A percentile compares a stretch with the other conserved stretches of the same genome.
phyloP scores from a whole-genome alignment of 2,329 filamentous ascomycete genomes.

The Penicillium italicum region DNA sequence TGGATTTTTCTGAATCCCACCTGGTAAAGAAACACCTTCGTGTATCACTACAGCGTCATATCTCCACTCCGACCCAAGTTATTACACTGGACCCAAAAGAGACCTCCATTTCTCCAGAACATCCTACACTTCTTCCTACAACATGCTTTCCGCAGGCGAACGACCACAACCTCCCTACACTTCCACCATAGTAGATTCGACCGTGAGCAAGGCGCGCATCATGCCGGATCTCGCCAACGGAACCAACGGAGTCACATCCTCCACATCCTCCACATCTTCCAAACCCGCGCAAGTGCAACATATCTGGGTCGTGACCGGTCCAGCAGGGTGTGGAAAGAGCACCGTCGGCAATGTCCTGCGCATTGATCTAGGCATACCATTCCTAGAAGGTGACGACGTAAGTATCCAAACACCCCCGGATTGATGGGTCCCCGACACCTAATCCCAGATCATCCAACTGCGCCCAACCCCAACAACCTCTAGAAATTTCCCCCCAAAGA shows the following conservation, averaged over 20 bases:
- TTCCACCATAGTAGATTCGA: slow-evolving; percentile 21
- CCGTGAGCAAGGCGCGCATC: slow-evolving; percentile 17
- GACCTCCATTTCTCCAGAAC: not conserved
- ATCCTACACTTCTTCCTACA: slow-evolving; percentile 12
- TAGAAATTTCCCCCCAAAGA: not conserved
- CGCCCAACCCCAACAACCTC: not conserved
- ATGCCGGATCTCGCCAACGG: slow-evolving; percentile 16
- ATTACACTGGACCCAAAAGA: slow-evolving; percentile 11
- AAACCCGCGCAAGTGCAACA: slow-evolving; percentile 50
- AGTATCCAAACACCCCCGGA: no score
- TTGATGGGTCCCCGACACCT: no score
- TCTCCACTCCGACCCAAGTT: slow-evolving; percentile 8
- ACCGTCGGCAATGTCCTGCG: slow-evolving; percentile 68
- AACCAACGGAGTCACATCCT: slow-evolving; percentile 15
- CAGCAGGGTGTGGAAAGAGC: slow-evolving; percentile 75
- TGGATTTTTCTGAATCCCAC: not conserved
- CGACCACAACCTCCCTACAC: slow-evolving; percentile 27
- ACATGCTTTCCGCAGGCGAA: slow-evolving; percentile 44
- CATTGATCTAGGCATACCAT: slow-evolving; percentile 61
- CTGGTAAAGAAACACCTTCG: slow-evolving; percentile 1
- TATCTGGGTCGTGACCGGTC: slow-evolving; percentile 77
- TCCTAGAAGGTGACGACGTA: slow-evolving; percentile 76
- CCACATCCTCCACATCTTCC: slow-evolving; percentile 6
- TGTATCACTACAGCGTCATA: slow-evolving; percentile 22
- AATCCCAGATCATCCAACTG: not conserved